phyloP scores from a whole-genome alignment of 2,329 filamentous ascomycete species.

The Cladobotryum mycophilum region DNA sequence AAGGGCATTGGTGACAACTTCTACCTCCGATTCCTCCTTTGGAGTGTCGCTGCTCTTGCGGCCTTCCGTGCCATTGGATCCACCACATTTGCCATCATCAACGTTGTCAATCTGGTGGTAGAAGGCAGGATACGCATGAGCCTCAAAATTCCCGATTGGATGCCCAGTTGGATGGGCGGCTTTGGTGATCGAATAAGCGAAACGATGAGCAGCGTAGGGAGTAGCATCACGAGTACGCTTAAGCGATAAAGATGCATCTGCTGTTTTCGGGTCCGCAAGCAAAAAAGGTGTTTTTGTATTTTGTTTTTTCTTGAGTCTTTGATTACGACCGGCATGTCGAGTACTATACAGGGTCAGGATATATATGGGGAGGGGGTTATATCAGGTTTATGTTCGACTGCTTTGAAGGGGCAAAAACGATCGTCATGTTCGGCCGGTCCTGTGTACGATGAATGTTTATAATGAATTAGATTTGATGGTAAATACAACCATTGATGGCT shows the following conservation, averaged over 20 bases:
- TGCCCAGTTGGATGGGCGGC: constrained; percentile 38
- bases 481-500: background rate
- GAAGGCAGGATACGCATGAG: constrained; percentile 69
- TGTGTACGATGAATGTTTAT: constrained; percentile 16
- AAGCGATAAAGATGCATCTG: constrained; percentile 10
- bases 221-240: constrained; percentile 39
- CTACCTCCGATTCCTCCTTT: constrained; percentile 89
- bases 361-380: background rate
- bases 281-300: background rate
- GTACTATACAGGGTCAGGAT: background rate
- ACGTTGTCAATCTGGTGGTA: constrained; percentile 74
- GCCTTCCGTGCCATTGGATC: constrained; percentile 82
- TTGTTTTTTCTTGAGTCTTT: constrained; percentile 1
- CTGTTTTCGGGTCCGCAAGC: background rate
- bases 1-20: constrained; percentile 71
- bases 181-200: constrained; percentile 39
- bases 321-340: background rate
- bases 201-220: constrained; percentile 44
- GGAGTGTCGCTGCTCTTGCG: constrained; percentile 80
- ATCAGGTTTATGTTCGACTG: background rate
- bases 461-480: constrained; percentile 9
- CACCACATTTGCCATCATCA: constrained; percentile 75
- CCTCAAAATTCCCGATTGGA: constrained; percentile 48
- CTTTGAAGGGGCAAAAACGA: constrained; percentile 1
- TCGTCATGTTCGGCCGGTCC: constrained; percentile 1